Conservation (phyloP, 805 yeast species). For the Ogataea henricii region DNA sequence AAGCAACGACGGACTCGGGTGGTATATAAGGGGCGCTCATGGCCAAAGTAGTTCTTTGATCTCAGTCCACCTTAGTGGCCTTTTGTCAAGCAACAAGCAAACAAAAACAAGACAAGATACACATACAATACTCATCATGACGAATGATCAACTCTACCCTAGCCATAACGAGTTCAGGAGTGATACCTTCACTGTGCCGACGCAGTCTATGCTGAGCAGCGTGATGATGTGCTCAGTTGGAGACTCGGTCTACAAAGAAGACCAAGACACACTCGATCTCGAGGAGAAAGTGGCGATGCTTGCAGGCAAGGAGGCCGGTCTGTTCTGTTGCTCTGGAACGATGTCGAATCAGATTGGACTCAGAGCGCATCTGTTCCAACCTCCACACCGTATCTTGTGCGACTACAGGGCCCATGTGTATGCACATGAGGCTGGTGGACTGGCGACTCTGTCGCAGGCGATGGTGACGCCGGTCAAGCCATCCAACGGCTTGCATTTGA, state of each 20-base stretch:
- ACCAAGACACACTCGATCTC: slow-evolving; percentile 61
- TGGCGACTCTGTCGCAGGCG: slow-evolving; percentile 83
- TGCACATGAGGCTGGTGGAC: slow-evolving; percentile 83
- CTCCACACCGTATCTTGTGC: slow-evolving; percentile 79
- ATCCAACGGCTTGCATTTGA: slow-evolving; percentile 67
- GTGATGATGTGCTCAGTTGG: slow-evolving; percentile 63
- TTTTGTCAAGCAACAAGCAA: too few relatives aligned
- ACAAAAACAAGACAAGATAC: not conserved
- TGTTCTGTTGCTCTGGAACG: slow-evolving; percentile 85
- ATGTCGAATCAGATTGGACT: slow-evolving; percentile 84
- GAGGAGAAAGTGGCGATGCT: slow-evolving; percentile 65
- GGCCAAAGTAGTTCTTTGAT: too few relatives aligned
- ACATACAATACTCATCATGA: slow-evolving; percentile 11
- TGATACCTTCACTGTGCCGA: slow-evolving; percentile 90
- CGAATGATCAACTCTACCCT: slow-evolving; percentile 15
- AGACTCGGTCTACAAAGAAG: slow-evolving; percentile 85
- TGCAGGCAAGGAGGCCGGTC: slow-evolving; percentile 77
- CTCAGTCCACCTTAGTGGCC: not conserved
- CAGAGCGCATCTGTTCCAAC: slow-evolving; percentile 70
- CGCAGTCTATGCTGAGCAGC: slow-evolving; percentile 66
- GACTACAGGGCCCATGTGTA: slow-evolving; percentile 83
- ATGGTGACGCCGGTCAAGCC: slow-evolving; percentile 86
- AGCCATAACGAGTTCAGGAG: slow-evolving; percentile 54
- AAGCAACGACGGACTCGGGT: not conserved
- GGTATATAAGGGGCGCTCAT: not conserved